Base-by-base conservation (phyloP, 1,284 basidiomycete genomes). In the Cutaneotrichosporon sp. region DNA sequence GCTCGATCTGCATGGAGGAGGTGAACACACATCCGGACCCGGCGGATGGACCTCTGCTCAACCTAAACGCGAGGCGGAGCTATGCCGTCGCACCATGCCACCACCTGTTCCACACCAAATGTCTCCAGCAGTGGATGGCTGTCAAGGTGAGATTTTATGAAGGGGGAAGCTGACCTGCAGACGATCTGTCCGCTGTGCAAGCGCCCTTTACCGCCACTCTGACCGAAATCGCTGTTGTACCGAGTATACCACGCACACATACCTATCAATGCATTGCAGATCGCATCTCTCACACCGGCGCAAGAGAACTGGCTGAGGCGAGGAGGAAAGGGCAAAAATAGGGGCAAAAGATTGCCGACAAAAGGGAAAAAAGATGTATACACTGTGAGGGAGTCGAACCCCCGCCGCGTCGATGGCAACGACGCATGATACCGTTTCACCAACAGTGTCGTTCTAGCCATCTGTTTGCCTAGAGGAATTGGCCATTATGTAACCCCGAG, bases 101-200 rank as follows among this genome's bases (percentile, higher is more conserved):
- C 66, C 90, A 93, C 78, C 71, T 92, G 58, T 92, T 93, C 74
- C 89, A 91, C 66, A 90, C 88, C 0, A 84, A 84, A 32, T 93
- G 90, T 76, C 77, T 93, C 26, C 86, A 51, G 8, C 68, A 88
- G 82, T 93, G 90, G 90, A 80, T 92, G 61, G 85, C 86, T 35
- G 88, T 92, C 75, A 92, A 92, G 81, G 87, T 87, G 62, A 58
- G 73, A 65, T 16, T 12, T 9, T 16, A 17, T 16, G 3, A 19
- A 17, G 4, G 1, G 17, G 2, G 5, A 14, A 14, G 42, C 46
- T 59, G 43, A 49, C 49, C 17, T 32, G 9, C 61, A 88, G 86
- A 90, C 87, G 59, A 88, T 90, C 43, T 91, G 88, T 67, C 88
- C 88, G n/a, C 84, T 89, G 60, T 90, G 88, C 71, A 84, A 88